Percentiles rank a stretch among this genome's conserved stretches.
phyloP scores from a whole-genome alignment of 495 filamentous ascomycete genomes.

The Cairneyella variabilis region DNA sequence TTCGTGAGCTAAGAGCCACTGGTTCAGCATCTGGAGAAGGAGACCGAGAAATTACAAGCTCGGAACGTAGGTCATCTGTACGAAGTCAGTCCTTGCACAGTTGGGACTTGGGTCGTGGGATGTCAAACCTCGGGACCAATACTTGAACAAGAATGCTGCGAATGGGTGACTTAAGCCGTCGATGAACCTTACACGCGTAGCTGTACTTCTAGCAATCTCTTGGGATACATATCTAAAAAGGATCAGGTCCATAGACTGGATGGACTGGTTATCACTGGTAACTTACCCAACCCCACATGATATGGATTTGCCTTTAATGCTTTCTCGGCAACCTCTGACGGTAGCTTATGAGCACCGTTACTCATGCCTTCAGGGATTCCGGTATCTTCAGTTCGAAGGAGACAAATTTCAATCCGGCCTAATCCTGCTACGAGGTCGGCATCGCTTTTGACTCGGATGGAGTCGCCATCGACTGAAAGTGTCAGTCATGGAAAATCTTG shows the following conservation, averaged over 20 bases:
- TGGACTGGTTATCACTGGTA: neutral
- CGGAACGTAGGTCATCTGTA: constrained; percentile 27
- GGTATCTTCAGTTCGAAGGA: too few relatives aligned
- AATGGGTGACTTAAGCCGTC: constrained; percentile 23
- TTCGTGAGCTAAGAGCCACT: neutral
- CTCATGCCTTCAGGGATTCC: too few relatives aligned
- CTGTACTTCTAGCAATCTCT: neutral
- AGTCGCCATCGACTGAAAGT: constrained; percentile 27
- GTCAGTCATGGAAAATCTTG: constrained; percentile 1
- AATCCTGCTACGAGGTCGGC: constrained; percentile 17
- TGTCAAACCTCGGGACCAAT: constrained; percentile 29
- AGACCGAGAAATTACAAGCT: constrained; percentile 31
- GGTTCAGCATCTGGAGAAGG: constrained; percentile 15
- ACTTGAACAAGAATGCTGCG: constrained; percentile 28
- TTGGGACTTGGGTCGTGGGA: neutral
- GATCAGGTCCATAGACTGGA: neutral
- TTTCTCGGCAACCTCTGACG: constrained; percentile 31
- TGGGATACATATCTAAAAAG: neutral
- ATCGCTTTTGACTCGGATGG: constrained; percentile 27
- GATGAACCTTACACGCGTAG: neutral
- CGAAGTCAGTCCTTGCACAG: neutral
- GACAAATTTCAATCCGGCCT: constrained; percentile 26
- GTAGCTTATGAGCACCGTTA: too few relatives aligned
- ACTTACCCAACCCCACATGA: neutral
- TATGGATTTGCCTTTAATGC: constrained; percentile 23